Evolutionary conservation across 2,329 filamentous ascomycete species (phyloP), one percentile per base, ranked within the genome.

Genomic region (Ophiostoma piceae): DNA sequence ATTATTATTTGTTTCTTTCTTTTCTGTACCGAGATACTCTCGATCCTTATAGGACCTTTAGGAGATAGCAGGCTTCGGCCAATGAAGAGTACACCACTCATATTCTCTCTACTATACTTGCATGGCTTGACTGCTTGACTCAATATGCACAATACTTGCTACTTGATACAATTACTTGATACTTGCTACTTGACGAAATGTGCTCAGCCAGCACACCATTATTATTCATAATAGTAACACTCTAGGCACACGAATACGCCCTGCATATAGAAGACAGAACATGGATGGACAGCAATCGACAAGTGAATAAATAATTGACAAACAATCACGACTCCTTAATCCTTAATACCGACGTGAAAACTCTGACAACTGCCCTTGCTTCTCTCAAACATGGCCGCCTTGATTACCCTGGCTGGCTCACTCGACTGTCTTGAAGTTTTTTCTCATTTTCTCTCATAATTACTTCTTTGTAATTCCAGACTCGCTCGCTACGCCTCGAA

Each of bases 361-460:
- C 51, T 57, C 51, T 57, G 51, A 26, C 51, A 22, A 26, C 16
- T 57, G n/a, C 51, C 51, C 51, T 57, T 57, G 51, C 51, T 57
- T 57, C 51, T 57, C 22, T 57, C 43, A 47, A 47, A 47, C 43
- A 47, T 19, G 11, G 43, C 19, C 19, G 43, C 43, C 43, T 47
- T 47, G 43, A 47, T 47, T 47, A 47, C 43, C 14, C 43, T 47
- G 43, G 43, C 16, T 19, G 43, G n/a, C 51, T 22, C 9, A 9
- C 16, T 26, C 22, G n/a, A 57, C 11, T 57, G 51, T 22, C 51
- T 26, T 57, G n/a, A 12, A 26, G 12, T 54, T 14, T 57, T 26
- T 57, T 51, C 19, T 51, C 14, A 3, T 4, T 22, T 29, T 57
- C 26, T 57, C 22, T 29, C 51, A 57, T 11, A 57, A 57, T 29